Conservation (phyloP, 2,329 filamentous ascomycete genomes). For the Tolypocladium endophyticum region DNA sequence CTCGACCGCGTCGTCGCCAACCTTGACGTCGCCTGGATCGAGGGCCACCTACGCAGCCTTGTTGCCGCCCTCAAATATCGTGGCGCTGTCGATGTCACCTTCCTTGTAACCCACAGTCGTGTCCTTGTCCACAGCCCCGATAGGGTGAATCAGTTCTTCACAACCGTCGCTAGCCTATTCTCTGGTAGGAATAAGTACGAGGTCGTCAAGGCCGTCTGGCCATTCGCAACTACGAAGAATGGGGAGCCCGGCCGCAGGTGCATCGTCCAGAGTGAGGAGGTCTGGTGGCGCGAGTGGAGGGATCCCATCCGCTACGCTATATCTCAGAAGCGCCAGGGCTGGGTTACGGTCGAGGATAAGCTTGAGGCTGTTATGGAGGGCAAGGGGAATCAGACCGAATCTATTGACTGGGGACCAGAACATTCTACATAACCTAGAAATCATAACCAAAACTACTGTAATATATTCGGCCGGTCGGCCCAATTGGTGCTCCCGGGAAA, state of each 20-base stretch:
- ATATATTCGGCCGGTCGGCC: too few species aligned
- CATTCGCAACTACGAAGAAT: slow-evolving; percentile 38
- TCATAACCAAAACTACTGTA: too few species aligned
- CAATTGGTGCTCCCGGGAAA: too few species aligned
- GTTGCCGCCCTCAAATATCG: slow-evolving; percentile 38
- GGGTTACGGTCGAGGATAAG: slow-evolving; percentile 42
- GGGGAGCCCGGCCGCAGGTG: slow-evolving; percentile 33
- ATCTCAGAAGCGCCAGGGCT: slow-evolving; percentile 27
- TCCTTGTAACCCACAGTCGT: slow-evolving; percentile 37
- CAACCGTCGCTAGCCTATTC: slow-evolving; percentile 39
- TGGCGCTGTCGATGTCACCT: slow-evolving; percentile 36
- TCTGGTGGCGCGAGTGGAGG: slow-evolving; percentile 38
- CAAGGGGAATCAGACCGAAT: slow-evolving; percentile 22
- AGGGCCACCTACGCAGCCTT: slow-evolving; percentile 41
- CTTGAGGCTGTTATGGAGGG: slow-evolving; percentile 42
- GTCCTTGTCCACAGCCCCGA: slow-evolving; percentile 41
- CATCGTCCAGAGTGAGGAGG: slow-evolving; percentile 44
- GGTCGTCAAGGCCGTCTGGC: slow-evolving; percentile 46
- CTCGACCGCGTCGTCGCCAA: slow-evolving; percentile 44
- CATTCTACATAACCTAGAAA: not conserved
- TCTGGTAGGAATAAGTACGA: slow-evolving; percentile 43
- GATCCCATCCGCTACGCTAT: slow-evolving; percentile 30
- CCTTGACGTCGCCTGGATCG: slow-evolving; percentile 42
- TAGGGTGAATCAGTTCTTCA: slow-evolving; percentile 43
- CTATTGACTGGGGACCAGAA: slow-evolving; percentile 35